Percentiles rank a stretch among this genome's conserved stretches.
phyloP scores from a whole-genome alignment of 2,329 filamentous ascomycete species.

The Verticillium dahliae region DNA sequence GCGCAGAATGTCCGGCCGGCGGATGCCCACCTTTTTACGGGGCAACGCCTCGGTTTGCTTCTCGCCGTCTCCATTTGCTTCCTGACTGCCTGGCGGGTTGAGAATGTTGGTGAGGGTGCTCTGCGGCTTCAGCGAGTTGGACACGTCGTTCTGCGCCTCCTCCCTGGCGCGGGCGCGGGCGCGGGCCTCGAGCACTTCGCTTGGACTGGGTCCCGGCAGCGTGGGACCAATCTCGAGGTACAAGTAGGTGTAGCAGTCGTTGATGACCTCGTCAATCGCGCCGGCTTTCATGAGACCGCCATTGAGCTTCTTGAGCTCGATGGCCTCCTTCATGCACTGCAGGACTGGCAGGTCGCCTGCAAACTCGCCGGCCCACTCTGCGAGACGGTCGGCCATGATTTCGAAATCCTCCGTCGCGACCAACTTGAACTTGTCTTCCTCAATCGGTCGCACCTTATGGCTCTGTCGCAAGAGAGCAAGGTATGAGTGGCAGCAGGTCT shows the following conservation, averaged over 20 bases:
- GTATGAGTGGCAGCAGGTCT: constrained; percentile 47
- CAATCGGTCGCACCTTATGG: constrained; percentile 35
- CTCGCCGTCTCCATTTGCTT: constrained; percentile 31
- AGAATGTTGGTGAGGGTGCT: constrained; percentile 34
- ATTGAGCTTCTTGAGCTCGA: constrained; percentile 67
- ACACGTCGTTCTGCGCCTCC: constrained; percentile 27
- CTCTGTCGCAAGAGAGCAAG: constrained; percentile 44
- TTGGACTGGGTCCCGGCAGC: constrained; percentile 44
- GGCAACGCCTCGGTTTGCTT: constrained; percentile 28
- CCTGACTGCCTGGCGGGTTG: constrained; percentile 33
- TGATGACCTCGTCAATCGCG: constrained; percentile 87
- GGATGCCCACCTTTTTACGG: constrained; percentile 37
- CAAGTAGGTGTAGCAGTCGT: constrained; percentile 77
- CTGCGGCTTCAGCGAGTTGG: constrained; percentile 20
- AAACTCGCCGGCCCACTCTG: constrained; percentile 43
- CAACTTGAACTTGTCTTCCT: constrained; percentile 50
- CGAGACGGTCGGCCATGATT: constrained; percentile 45
- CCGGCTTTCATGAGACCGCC: constrained; percentile 78
- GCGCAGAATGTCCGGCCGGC: constrained; percentile 52
- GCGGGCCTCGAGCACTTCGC: constrained; percentile 38
- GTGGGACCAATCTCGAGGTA: constrained; percentile 61
- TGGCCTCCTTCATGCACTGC: constrained; percentile 49
- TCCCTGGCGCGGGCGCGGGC: constrained; percentile 30
- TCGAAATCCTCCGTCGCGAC: constrained; percentile 51
- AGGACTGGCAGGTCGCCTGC: constrained; percentile 33